These are phyloP conservation scores for Akanthomyces lecanii DNA, from an alignment of 2,329 filamentous ascomycete species.

Conservation along the genomic window DNA sequence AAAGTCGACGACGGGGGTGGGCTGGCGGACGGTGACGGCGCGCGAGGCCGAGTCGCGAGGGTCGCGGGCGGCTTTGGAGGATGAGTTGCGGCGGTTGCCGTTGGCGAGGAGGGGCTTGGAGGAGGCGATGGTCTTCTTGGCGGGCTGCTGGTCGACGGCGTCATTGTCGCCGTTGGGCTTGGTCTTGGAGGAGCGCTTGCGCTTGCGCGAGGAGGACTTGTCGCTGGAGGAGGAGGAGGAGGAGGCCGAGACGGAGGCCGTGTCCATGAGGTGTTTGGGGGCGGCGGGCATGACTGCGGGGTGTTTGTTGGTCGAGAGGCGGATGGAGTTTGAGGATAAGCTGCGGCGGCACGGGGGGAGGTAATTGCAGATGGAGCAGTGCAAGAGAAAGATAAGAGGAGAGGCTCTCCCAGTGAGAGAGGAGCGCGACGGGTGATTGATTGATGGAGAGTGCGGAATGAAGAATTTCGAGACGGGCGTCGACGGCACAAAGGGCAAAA, in stretches of 20 bases:
- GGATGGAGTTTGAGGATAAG: no score
- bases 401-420: neutral
- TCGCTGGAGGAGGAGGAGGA: constrained; percentile 29
- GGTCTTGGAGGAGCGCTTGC: constrained; percentile 24
- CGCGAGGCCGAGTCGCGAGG: constrained; percentile 48
- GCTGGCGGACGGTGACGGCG: constrained; percentile 44
- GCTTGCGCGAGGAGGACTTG: constrained; percentile 25
- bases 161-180: constrained; percentile 24
- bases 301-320: neutral
- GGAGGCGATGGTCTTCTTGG: constrained; percentile 20
- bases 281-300: constrained; percentile 6
- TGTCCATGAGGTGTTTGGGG: constrained; percentile 20
- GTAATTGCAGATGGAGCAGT: neutral
- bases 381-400: no score
- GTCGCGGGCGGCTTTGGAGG: constrained; percentile 59
- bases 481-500: neutral
- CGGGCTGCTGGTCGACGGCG: constrained; percentile 7
- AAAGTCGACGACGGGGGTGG: constrained; percentile 56
- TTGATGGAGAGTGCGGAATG: neutral
- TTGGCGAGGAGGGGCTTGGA: constrained; percentile 30
- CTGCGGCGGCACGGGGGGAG: no score
- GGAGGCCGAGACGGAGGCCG: constrained; percentile 26
- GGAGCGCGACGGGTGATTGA: neutral
- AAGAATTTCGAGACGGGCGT: constrained; percentile 14
- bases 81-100: constrained; percentile 44